Evolutionary conservation across 805 yeast genomes (phyloP), one percentile per base, ranked within the genome.

Genomic region (Starmera caribaea): DNA sequence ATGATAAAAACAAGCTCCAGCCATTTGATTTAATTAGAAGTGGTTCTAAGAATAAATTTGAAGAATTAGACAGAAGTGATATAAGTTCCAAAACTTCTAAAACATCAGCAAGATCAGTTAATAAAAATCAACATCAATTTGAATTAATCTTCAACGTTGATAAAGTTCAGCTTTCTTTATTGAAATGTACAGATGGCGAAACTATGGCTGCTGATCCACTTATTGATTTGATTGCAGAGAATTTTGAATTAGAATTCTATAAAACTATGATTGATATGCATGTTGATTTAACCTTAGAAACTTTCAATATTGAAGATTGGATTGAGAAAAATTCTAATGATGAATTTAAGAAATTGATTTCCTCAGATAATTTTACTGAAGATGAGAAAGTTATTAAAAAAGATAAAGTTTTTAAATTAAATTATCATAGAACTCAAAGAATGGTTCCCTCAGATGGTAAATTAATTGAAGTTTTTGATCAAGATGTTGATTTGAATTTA

Each of bases 121-220:
- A 12, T 10, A n/a, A 5, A 33, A 38, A 46, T 0, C 96, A 89
- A 51, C 82, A 75, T 45, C 53, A 67, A 32, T 72, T 90, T 50
- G 96, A 89, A 44, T 69, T 92, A 46, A 65, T 73, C 35, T 79
- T 94, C 54, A 72, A 72, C 30, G 81, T 92, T 34, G 83, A 76
- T 31, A 50, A 65, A 9, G 80, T 86, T 5, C 65, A 73, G 16
- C 46, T 88, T 17, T 68, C 87, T 0, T 57, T 89, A 15, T 71
- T 72, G 33, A 74, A 86, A 49, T 90, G 95, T 54, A 71, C 71
- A 31, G 74, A 81, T 52, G 76, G 74, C 11, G 61, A 66, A 4
- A 69, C 81, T 0, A 68, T 81, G 55, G 71, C 66, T 16, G 73
- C 88, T 6, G 82, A 76, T 38, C 76, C 79, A 2, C 66, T 92